Conservation (phyloP, 2,329 filamentous ascomycete genomes). For the Trichophyton simii region DNA sequence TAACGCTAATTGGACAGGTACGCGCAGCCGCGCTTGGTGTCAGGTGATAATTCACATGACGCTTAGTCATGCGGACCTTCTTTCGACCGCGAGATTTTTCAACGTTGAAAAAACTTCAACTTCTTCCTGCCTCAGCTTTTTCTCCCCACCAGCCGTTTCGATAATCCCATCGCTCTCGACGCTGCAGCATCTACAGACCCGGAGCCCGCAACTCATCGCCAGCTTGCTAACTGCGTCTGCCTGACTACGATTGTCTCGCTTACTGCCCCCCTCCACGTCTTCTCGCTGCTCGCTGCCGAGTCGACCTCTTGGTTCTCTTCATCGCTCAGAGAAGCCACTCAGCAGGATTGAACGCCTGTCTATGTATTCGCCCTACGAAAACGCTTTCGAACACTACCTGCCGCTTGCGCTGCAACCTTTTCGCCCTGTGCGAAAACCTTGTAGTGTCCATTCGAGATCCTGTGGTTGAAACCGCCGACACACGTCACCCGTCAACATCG, state of each 20-base stretch:
- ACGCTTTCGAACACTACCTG: constrained; percentile 87
- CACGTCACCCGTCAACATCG: constrained; percentile 17
- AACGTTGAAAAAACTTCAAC: background rate
- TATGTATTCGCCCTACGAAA: constrained; percentile 98
- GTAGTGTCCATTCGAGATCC: constrained; percentile 76
- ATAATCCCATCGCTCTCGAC: background rate
- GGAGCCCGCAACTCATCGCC: background rate
- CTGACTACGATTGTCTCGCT: background rate
- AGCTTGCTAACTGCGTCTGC: background rate
- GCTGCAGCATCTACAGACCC: background rate
- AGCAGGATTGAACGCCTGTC: constrained; percentile 46
- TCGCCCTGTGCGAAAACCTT: constrained; percentile 89
- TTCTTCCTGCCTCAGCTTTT: background rate
- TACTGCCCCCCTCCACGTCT: background rate
- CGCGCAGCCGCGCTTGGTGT: background rate
- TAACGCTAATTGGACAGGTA: too few relatives aligned
- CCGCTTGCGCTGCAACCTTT: constrained; percentile 94
- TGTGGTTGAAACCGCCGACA: constrained; percentile 62
- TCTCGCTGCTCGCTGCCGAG: background rate
- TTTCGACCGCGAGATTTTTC: background rate
- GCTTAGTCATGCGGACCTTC: background rate
- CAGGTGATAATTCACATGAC: background rate
- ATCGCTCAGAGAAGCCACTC: constrained; percentile 26
- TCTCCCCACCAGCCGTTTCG: background rate
- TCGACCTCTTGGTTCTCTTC: constrained; percentile 17